Conservation (phyloP, 345 rosid species). For the Gossypium longicalyx region DNA sequence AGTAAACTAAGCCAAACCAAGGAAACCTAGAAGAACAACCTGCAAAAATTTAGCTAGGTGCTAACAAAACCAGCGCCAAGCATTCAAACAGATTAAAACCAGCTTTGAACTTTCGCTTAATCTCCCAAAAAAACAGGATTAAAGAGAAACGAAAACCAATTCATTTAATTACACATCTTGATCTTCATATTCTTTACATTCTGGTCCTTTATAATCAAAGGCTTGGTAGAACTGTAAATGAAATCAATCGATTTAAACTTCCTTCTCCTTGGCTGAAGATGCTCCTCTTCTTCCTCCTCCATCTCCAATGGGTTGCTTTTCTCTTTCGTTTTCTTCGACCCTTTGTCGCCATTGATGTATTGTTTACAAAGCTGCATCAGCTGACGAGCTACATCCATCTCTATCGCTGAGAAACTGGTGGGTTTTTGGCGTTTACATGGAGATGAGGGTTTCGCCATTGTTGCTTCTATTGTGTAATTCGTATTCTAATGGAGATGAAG, state of each 20-base stretch:
- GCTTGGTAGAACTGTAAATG: background rate
- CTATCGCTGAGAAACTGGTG: background rate
- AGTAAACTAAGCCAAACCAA: too few relatives aligned
- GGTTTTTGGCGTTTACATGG: background rate
- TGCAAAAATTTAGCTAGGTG: too few relatives aligned
- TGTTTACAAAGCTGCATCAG: background rate
- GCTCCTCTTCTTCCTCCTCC: background rate
- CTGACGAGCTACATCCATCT: slow-evolving; percentile 10
- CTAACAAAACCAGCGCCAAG: background rate
- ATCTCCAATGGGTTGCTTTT: background rate
- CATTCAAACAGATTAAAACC: background rate
- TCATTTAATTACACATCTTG: background rate
- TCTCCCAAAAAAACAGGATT: too few relatives aligned
- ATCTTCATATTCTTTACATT: background rate
- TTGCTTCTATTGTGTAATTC: too few relatives aligned
- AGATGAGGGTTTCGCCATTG: background rate
- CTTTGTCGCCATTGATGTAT: background rate
- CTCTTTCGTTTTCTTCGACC: background rate
- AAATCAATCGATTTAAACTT: background rate
- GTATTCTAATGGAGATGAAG: background rate
- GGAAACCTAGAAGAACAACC: too few relatives aligned
- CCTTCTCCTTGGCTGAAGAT: background rate
- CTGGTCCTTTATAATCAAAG: background rate
- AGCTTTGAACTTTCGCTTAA: too few relatives aligned
- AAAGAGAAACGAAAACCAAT: too few relatives aligned